Percentiles rank a stretch among this genome's conserved stretches.
Conservation (phyloP, 768 basidiomycete genomes). For the Boletus sp. region DNA sequence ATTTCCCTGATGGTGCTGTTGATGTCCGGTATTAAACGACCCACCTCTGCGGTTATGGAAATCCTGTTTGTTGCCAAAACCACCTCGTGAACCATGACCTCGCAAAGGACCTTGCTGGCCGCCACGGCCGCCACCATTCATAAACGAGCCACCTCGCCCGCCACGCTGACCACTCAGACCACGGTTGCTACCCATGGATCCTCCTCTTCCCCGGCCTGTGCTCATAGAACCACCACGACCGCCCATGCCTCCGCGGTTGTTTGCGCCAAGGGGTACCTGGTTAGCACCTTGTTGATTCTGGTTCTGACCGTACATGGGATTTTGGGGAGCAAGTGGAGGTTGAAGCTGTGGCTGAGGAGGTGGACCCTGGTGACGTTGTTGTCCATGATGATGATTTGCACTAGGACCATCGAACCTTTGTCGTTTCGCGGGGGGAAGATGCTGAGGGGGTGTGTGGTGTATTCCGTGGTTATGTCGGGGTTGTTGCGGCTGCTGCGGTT, state of each 20-base stretch:
- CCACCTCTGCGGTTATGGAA: slow-evolving; percentile 64
- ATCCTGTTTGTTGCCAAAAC: slow-evolving; percentile 60
- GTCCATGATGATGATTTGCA: slow-evolving; percentile 39
- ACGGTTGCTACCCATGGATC: slow-evolving; percentile 42
- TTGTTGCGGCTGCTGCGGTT: slow-evolving; percentile 39
- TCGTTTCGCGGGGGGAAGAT: slow-evolving; percentile 88
- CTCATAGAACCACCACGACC: slow-evolving; percentile 39
- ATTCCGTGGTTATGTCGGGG: slow-evolving; percentile 46
- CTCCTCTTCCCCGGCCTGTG: slow-evolving; percentile 43
- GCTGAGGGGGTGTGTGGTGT: slow-evolving; percentile 69
- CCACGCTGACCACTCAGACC: slow-evolving; percentile 42
- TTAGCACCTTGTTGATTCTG: slow-evolving; percentile 44
- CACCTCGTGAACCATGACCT: slow-evolving; percentile 62
- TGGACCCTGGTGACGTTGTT: slow-evolving; percentile 43
- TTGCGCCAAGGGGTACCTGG: slow-evolving; percentile 39
- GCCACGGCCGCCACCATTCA: slow-evolving; percentile 40
- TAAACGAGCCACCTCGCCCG: slow-evolving; percentile 38
- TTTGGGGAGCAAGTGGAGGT: slow-evolving; percentile 28
- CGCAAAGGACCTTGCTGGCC: slow-evolving; percentile 50
- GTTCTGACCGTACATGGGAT: slow-evolving; percentile 30
- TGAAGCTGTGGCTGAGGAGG: slow-evolving; percentile 64
- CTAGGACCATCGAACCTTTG: slow-evolving; percentile 83
- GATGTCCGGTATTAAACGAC: slow-evolving; percentile 53
- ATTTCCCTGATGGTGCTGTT: slow-evolving; percentile 34
- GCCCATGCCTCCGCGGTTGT: slow-evolving; percentile 44